phyloP scores from a whole-genome alignment of 768 basidiomycete species.

The Suillus luteus region DNA sequence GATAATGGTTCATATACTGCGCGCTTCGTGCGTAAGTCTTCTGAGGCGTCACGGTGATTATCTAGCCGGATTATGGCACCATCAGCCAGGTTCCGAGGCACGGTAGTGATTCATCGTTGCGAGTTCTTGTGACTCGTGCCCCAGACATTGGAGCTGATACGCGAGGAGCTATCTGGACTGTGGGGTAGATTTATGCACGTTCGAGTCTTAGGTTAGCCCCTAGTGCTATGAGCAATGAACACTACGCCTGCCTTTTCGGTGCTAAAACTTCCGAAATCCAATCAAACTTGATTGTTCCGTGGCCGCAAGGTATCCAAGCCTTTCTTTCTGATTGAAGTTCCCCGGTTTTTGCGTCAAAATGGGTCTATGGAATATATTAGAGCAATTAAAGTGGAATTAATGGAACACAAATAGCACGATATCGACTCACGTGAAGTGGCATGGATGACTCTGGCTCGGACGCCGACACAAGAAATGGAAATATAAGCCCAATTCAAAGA shows the following conservation, averaged over 20 bases:
- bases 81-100: not conserved
- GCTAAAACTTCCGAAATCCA: not conserved
- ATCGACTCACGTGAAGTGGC: conserved; percentile 1
- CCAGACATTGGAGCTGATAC: not conserved
- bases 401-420: not conserved
- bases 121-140: not conserved
- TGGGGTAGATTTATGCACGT: not conserved
- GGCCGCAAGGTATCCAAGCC: not conserved
- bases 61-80: conserved; percentile 4
- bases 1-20: conserved; percentile 3
- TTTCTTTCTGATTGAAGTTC: not conserved
- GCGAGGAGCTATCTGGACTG: not conserved
- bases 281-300: not conserved
- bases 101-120: not conserved
- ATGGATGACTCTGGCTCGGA: not conserved
- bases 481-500: not conserved
- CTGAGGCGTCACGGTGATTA: conserved; percentile 7
- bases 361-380: not conserved
- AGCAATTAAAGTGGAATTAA: conserved; percentile 4
- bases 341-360: not conserved
- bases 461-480: conserved; percentile 5
- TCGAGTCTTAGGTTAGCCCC: not conserved
- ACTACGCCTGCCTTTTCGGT: conserved; percentile 10
- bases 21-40: conserved; percentile 6
- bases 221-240: not conserved